Conservation (phyloP, 305 asterid genomes). For the Solanum chacoense region DNA sequence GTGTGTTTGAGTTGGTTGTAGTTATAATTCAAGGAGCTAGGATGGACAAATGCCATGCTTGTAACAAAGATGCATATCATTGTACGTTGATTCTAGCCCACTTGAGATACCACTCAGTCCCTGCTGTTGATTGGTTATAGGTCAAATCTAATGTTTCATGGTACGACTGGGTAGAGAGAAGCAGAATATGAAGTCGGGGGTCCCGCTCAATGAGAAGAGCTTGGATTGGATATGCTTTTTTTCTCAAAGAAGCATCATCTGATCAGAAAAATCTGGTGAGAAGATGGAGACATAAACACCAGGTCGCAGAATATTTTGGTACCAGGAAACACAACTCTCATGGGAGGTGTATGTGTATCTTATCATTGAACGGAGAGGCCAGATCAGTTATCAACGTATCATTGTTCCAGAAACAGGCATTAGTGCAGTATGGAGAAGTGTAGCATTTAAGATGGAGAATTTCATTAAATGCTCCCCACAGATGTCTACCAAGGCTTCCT, state of each 20-base stretch:
- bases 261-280: background rate
- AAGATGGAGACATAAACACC: background rate
- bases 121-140: background rate
- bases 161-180: background rate
- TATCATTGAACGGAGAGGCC: background rate
- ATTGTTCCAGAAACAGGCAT: background rate
- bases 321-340: background rate
- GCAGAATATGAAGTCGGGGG: background rate
- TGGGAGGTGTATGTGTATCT: background rate
- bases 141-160: background rate
- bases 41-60: background rate
- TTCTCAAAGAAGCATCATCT: background rate
- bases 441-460: background rate
- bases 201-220: background rate
- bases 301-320: background rate
- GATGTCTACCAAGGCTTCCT: background rate
- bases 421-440: background rate
- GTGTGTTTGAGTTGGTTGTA: background rate
- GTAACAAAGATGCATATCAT: background rate
- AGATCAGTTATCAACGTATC: background rate
- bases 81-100: background rate
- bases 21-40: background rate
- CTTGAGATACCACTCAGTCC: background rate
- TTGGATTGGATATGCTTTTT: background rate
- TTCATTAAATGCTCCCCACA: background rate